Conservation (phyloP, 768 basidiomycete genomes). For the Kwoniella europaea region DNA sequence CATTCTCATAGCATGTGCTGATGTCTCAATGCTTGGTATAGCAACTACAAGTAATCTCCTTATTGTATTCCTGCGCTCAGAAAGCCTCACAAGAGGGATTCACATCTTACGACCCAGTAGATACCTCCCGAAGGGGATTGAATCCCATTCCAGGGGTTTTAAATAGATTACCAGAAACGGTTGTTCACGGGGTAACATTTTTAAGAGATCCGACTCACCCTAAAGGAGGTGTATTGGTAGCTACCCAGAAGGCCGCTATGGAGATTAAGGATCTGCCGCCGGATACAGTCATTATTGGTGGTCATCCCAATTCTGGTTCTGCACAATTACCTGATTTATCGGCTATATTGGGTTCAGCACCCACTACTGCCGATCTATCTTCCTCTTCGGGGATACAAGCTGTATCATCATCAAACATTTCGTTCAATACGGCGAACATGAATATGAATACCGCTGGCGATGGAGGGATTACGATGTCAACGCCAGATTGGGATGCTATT, state of each 20-base stretch:
- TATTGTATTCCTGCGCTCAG: conserved; percentile 16
- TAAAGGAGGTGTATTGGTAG: conserved; percentile 29
- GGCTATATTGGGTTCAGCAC: neutral
- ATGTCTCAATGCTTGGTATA: neutral
- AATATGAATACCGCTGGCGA: neutral
- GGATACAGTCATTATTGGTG: conserved; percentile 31
- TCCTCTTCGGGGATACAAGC: too few relatives aligned
- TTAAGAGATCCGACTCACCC: conserved; percentile 29
- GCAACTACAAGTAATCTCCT: conserved; percentile 22
- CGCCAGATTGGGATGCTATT: conserved; percentile 34
- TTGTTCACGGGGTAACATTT: conserved; percentile 27
- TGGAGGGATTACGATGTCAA: conserved; percentile 22
- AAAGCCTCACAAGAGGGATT: conserved; percentile 7
- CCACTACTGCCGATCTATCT: too few relatives aligned
- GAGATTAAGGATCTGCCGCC: conserved; percentile 36
- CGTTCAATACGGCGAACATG: neutral
- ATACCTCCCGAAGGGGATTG: conserved; percentile 14
- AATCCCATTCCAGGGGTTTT: conserved; percentile 31
- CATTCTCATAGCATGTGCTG: neutral
- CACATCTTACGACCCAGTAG: conserved; percentile 19
- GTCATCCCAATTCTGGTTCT: conserved; percentile 6
- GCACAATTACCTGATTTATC: neutral
- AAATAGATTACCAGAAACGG: conserved; percentile 31
- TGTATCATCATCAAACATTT: too few relatives aligned
- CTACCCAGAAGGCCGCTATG: conserved; percentile 26